These are phyloP conservation scores for Diaporthe longicolla DNA, from an alignment of 2,329 filamentous ascomycete species.

Conservation along the genomic window DNA sequence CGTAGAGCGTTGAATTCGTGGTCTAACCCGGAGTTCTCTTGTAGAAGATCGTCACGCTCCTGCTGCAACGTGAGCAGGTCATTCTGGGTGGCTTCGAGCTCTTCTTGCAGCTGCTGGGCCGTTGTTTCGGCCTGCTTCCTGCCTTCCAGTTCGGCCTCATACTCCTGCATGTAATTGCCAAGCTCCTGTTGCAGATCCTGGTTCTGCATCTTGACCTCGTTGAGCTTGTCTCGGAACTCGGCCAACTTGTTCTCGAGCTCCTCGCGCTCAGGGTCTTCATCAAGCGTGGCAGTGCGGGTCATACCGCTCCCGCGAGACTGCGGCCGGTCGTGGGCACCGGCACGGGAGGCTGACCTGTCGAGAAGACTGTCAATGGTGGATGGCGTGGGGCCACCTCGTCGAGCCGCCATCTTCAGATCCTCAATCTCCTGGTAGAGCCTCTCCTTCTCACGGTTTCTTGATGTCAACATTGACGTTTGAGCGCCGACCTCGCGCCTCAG, in stretches of 20 bases:
- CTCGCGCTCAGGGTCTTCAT: conserved; percentile 85
- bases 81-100: conserved; percentile 83
- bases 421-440: conserved; percentile 97
- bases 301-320: conserved; percentile 80
- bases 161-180: conserved; percentile 83
- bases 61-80: conserved; percentile 84
- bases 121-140: conserved; percentile 73
- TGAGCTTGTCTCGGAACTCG: conserved; percentile 87
- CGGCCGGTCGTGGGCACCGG: conserved; percentile 77
- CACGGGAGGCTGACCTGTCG: conserved; percentile 92
- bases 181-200: conserved; percentile 89
- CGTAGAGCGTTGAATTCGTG: conserved; percentile 72
- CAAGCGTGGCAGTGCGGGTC: conserved; percentile 71
- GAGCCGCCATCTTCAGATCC: conserved; percentile 90
- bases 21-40: conserved; percentile 71
- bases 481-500: conserved; percentile 92
- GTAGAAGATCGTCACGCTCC: conserved; percentile 88
- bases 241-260: conserved; percentile 88
- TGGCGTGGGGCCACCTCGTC: conserved; percentile 74
- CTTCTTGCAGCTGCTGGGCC: conserved; percentile 78
- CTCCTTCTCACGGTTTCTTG: conserved; percentile 94
- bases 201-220: conserved; percentile 87
- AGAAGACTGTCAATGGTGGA: conserved; percentile 90
- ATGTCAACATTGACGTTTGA: conserved; percentile 97
- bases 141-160: conserved; percentile 78